Percentiles rank a stretch among this genome's conserved stretches.
These are phyloP conservation scores for Panus rudis DNA, from an alignment of 768 basidiomycete genomes.

Conservation along the genomic window DNA sequence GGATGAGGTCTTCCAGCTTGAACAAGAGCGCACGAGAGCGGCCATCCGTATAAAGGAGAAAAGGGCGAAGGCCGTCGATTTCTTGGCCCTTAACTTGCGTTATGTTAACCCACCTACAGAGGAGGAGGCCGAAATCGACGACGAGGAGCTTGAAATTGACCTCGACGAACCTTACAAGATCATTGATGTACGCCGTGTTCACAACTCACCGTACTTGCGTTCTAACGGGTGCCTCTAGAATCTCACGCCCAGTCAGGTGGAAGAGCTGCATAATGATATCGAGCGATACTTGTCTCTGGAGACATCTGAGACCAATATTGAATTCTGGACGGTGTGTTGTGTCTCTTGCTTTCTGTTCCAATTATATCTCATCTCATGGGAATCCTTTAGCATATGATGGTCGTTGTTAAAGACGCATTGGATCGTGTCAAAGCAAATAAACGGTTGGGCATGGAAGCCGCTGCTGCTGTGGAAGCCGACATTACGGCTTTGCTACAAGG, in stretches of 20 bases:
- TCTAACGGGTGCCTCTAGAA: constrained; percentile 43
- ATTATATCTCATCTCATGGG: constrained; percentile 6
- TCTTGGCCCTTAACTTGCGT: constrained; percentile 89
- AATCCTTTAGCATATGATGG: constrained; percentile 81
- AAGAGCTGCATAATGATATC: constrained; percentile 93
- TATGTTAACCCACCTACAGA: constrained; percentile 73
- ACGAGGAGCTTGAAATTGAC: constrained; percentile 93
- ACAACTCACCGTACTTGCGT: neutral
- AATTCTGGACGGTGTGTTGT: constrained; percentile 88
- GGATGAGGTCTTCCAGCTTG: constrained; percentile 95
- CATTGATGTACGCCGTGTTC: constrained; percentile 65
- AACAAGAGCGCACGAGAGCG: constrained; percentile 86
- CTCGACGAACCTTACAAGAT: constrained; percentile 98
- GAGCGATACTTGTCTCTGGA: constrained; percentile 87
- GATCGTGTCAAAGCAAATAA: constrained; percentile 63
- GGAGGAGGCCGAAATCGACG: constrained; percentile 57
- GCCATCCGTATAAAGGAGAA: constrained; percentile 94
- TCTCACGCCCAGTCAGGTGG: constrained; percentile 78
- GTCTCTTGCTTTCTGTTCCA: neutral
- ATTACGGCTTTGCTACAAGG: constrained; percentile 75
- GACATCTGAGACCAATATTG: constrained; percentile 75
- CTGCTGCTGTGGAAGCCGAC: constrained; percentile 79
- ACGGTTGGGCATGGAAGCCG: constrained; percentile 60
- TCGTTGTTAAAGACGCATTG: constrained; percentile 86
- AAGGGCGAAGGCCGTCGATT: constrained; percentile 97